Percentiles rank a stretch among this genome's conserved stretches.
Conservation (phyloP, 495 filamentous ascomycete species). For the Jackrogersella minutella region DNA sequence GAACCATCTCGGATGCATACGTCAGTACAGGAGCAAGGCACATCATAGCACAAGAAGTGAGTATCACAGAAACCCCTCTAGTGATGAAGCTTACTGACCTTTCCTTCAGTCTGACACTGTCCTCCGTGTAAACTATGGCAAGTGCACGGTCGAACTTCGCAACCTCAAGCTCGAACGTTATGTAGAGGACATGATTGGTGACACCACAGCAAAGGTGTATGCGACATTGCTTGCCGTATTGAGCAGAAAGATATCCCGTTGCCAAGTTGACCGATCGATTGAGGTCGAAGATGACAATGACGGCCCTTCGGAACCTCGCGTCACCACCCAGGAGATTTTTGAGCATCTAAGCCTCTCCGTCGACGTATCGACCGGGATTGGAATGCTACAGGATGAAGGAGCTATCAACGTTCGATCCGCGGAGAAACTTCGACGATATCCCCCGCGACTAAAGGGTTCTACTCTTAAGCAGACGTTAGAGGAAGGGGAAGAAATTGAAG, state of each 20-base stretch:
- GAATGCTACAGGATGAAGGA: conserved; percentile 50
- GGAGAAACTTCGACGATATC: conserved; percentile 50
- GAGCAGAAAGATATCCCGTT: conserved; percentile 72
- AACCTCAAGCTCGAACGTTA: conserved; percentile 74
- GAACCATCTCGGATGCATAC: conserved; percentile 37
- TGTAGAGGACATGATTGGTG: conserved; percentile 65
- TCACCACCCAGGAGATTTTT: conserved; percentile 59
- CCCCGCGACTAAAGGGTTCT: conserved; percentile 42
- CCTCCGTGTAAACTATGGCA: conserved; percentile 85
- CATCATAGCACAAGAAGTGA: conserved; percentile 47
- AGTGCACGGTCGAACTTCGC: conserved; percentile 80
- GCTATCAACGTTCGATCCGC: conserved; percentile 51
- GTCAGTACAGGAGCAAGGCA: conserved; percentile 50
- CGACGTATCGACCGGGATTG: conserved; percentile 52
- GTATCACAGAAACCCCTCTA: not conserved
- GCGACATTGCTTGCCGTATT: conserved; percentile 71
- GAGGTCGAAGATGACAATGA: conserved; percentile 65
- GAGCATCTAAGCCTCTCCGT: conserved; percentile 55
- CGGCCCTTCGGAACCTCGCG: conserved; percentile 43
- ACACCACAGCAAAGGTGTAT: conserved; percentile 77
- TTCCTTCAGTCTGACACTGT: conserved; percentile 60
- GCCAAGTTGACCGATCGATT: conserved; percentile 62
- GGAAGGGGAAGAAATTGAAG: conserved; percentile 54
- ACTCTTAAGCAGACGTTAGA: conserved; percentile 38
- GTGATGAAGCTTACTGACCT: conserved; percentile 37